phyloP scores from a whole-genome alignment of 1,284 basidiomycete species.

The Irpex sp. region DNA sequence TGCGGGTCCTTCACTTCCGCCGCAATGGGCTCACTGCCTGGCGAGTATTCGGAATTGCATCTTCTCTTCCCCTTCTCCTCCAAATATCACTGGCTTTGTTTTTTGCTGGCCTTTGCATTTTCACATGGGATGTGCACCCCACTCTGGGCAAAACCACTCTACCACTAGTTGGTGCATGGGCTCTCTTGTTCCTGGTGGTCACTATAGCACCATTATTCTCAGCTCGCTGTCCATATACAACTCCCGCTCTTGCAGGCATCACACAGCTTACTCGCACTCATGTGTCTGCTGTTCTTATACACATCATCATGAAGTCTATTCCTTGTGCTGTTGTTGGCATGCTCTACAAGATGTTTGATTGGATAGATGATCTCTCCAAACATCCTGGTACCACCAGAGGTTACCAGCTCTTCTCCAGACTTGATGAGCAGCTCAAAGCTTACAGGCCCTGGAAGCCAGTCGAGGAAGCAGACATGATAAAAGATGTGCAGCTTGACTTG shows the following conservation, averaged over 20 bases:
- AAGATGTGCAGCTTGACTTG: neutral
- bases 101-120: slow-evolving; percentile 11
- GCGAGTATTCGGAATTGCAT: slow-evolving; percentile 9
- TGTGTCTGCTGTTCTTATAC: neutral
- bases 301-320: neutral
- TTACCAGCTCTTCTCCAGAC: neutral
- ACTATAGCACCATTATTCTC: neutral
- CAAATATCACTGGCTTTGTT: slow-evolving; percentile 12
- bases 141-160: neutral
- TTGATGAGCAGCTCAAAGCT: neutral
- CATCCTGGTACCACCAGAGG: no score
- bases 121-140: slow-evolving; percentile 7
- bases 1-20: slow-evolving; percentile 7
- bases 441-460: no score
- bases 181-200: neutral
- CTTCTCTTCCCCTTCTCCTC: slow-evolving; percentile 12
- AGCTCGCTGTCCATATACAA: slow-evolving; percentile 1
- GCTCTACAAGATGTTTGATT: neutral
- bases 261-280: neutral
- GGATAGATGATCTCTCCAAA: no score
- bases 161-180: neutral
- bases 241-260: neutral
- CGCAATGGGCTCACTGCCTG: slow-evolving; percentile 1
- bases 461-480: neutral
- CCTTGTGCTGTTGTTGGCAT: neutral